Conservation (phyloP, 495 filamentous ascomycete species). For the Aspergillus sclerotiicarbonarius region DNA sequence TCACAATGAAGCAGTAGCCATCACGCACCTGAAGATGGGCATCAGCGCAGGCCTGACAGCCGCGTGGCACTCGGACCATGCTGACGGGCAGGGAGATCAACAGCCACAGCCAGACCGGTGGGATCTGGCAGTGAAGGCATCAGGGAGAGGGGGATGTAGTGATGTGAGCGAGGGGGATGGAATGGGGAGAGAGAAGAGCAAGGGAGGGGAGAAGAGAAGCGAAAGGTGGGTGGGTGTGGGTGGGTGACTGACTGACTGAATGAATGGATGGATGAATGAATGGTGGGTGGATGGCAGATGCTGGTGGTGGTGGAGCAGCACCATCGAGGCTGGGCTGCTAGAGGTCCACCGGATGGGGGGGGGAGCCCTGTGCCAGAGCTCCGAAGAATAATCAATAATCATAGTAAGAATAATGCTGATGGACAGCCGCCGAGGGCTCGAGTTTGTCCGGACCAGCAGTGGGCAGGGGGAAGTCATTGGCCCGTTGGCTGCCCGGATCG, state of each 20-base stretch:
- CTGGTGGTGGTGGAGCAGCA: too few species aligned
- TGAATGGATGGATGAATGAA: neutral
- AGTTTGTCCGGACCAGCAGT: neutral
- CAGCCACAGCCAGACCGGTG: conserved; percentile 1
- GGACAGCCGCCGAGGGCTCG: neutral
- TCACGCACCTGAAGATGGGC: conserved; percentile 27
- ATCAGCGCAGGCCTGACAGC: conserved; percentile 35
- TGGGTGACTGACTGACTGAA: neutral
- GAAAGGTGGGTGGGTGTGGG: conserved; percentile 9
- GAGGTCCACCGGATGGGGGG: neutral
- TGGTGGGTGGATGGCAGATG: too few species aligned
- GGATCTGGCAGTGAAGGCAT: conserved; percentile 14
- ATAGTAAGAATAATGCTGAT: too few species aligned
- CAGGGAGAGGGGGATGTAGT: neutral
- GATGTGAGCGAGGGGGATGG: conserved; percentile 3
- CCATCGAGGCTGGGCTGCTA: too few species aligned
- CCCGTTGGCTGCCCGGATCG: too few species aligned
- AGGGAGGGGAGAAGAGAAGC: conserved; percentile 13
- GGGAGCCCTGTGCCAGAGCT: neutral
- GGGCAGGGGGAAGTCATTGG: too few species aligned
- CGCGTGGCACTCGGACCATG: conserved; percentile 45
- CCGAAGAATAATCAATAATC: too few species aligned
- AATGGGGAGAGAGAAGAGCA: conserved; percentile 6
- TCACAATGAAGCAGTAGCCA: neutral
- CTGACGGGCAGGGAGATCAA: conserved; percentile 16